These are phyloP conservation scores for Verticillium zaregamsianum DNA, from an alignment of 2,329 filamentous ascomycete species.

Conservation along the genomic window DNA sequence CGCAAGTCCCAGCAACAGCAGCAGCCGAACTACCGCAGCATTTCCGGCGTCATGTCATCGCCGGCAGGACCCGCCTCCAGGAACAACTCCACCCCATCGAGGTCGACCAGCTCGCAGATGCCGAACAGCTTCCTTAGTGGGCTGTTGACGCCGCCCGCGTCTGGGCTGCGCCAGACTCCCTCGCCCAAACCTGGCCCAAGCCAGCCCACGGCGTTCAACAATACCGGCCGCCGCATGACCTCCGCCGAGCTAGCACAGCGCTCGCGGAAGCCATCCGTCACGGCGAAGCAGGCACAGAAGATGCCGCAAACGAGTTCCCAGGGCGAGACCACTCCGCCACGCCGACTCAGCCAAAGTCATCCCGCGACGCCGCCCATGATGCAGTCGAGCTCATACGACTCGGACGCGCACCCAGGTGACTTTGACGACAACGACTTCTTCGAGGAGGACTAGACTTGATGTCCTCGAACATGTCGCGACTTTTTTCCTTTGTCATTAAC, in stretches of 20 bases:
- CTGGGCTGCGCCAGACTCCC: constrained; percentile 61
- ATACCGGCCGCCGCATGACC: constrained; percentile 55
- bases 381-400: constrained; percentile 53
- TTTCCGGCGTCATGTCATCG: constrained; percentile 44
- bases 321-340: constrained; percentile 35
- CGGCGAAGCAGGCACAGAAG: constrained; percentile 33
- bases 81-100: constrained; percentile 55
- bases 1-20: constrained; percentile 58
- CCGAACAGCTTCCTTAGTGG: constrained; percentile 66
- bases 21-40: constrained; percentile 35
- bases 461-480: constrained; percentile 1
- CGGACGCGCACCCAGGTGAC: constrained; percentile 54
- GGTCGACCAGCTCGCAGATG: constrained; percentile 41
- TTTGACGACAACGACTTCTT: constrained; percentile 59
- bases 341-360: constrained; percentile 30
- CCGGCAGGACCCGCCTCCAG: constrained; percentile 27
- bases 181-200: constrained; percentile 32
- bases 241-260: constrained; percentile 42
- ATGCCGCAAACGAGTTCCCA: constrained; percentile 21
- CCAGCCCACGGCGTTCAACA: constrained; percentile 59
- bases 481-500: constrained; percentile 22
- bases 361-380: constrained; percentile 61
- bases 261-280: constrained; percentile 24
- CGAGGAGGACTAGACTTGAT: constrained; percentile 36
- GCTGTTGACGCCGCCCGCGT: constrained; percentile 84